Base-by-base conservation (phyloP, 2,329 filamentous ascomycete genomes). In the Fusarium sp. region DNA sequence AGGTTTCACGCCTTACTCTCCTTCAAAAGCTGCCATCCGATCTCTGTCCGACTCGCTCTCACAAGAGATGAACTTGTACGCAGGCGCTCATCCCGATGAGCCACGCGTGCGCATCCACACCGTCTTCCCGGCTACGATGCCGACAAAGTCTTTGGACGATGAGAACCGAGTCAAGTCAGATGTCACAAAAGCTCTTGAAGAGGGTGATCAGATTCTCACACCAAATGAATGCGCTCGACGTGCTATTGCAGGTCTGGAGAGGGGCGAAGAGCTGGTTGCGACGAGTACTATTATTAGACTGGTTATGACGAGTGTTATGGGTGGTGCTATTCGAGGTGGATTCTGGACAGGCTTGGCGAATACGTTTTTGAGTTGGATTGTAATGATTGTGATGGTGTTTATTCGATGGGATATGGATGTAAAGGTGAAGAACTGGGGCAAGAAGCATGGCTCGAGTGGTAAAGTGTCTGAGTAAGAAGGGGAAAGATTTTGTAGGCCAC, bases 321-420 rank as follows among this genome's bases (percentile, higher is more conserved):
- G 66, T 0, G 66, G 66, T 9, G 62, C 66, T 2, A 59, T 70
- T 3, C 58, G 66, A 22, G 66, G 66, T 11, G 66, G 66, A 0
- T 69, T 65, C 1, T 55, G 49, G 47, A 50, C 57, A 0, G 66
- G 66, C 1, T 15, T 69, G 28, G 17, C n/a, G 4, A 70, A 69
- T 15, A 69, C 66, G 0, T 24, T 69, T 19, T 24, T 69, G 7
- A 47, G 57, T 1, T 69, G 66, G 66, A n/a, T 67, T 33, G 66
- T 69, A 4, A 63, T 70, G 66, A 24, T 70, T 14, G 66, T 69
- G 1, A 70, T 69, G 66, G 49, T 70, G 2, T 69, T 69, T 24
- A 69, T 67, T 9, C 24, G 66, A 4, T 69, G 66, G 66, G 66
- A 70, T 11, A 69, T 69, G 66, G 66, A 69, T 7, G 44, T 45